These are phyloP conservation scores for Pigoraptor vietnamica DNA, from an alignment of 78 protist genomes.

Conservation along the genomic window DNA sequence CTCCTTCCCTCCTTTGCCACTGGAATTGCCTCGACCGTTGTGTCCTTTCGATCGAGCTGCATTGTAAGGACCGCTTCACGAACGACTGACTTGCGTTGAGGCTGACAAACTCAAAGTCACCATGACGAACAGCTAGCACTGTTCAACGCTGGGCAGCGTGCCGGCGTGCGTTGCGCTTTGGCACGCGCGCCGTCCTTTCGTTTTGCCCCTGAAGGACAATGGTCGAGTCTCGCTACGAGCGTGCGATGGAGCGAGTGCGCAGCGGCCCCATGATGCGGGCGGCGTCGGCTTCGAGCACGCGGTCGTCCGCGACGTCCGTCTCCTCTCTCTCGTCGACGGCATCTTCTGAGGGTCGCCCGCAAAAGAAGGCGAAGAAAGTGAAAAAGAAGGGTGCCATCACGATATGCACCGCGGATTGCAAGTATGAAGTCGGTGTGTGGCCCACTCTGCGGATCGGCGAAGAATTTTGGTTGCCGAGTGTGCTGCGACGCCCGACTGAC, in stretches of 20 bases:
- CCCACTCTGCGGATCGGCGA: no score
- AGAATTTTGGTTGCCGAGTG: no score
- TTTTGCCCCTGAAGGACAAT: neutral
- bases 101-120: no score
- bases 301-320: neutral
- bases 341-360: neutral
- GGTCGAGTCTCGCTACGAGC: neutral
- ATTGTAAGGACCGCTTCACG: no score
- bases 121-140: no score
- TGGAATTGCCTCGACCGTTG: no score
- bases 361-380: neutral
- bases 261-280: neutral
- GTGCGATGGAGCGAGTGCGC: neutral
- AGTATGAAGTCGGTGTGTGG: neutral
- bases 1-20: no score
- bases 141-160: no score
- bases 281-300: neutral
- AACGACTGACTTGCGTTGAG: no score
- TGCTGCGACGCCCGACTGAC: no score
- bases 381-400: neutral
- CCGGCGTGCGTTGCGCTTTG: neutral
- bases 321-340: neutral
- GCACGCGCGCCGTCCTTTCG: no score
- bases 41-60: no score
- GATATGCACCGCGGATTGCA: neutral